Evolutionary conservation across 768 basidiomycete species (phyloP).

Genomic region (Hydnomerulius pinastri): DNA sequence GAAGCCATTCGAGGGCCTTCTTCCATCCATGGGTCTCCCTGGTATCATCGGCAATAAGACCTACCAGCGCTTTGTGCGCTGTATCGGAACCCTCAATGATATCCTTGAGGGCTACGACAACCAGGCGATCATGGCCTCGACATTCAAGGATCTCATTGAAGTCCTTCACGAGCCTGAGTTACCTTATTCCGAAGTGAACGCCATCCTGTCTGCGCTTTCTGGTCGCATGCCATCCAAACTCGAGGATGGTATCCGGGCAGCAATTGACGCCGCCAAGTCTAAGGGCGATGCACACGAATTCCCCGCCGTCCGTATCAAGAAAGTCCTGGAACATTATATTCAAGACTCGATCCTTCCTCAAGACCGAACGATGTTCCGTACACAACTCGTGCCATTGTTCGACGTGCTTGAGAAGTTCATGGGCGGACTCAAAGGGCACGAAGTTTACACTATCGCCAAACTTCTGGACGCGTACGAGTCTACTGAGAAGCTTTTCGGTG

Average conservation of each 20-base stretch:
- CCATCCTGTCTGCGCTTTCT: conserved; percentile 84
- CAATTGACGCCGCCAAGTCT: conserved; percentile 73
- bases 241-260: conserved; percentile 79
- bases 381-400: conserved; percentile 67
- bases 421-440: conserved; percentile 84
- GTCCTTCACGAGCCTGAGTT: conserved; percentile 84
- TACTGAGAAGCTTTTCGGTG: conserved; percentile 92
- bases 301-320: conserved; percentile 84
- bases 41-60: conserved; percentile 86
- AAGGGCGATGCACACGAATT: conserved; percentile 83
- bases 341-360: conserved; percentile 78
- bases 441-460: conserved; percentile 73
- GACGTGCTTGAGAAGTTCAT: conserved; percentile 80
- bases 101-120: conserved; percentile 98
- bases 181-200: conserved; percentile 82
- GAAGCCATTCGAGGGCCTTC: conserved; percentile 94
- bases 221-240: conserved; percentile 93
- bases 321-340: conserved; percentile 82
- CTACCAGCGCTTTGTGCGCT: conserved; percentile 79
- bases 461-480: conserved; percentile 79
- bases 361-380: conserved; percentile 79
- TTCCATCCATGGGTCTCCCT: conserved; percentile 85
- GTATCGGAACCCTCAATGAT: conserved; percentile 78
- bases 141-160: conserved; percentile 83
- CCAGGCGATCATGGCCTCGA: conserved; percentile 83